Conservation (phyloP, 495 filamentous ascomycete species). For the Penicillium fimorum region DNA sequence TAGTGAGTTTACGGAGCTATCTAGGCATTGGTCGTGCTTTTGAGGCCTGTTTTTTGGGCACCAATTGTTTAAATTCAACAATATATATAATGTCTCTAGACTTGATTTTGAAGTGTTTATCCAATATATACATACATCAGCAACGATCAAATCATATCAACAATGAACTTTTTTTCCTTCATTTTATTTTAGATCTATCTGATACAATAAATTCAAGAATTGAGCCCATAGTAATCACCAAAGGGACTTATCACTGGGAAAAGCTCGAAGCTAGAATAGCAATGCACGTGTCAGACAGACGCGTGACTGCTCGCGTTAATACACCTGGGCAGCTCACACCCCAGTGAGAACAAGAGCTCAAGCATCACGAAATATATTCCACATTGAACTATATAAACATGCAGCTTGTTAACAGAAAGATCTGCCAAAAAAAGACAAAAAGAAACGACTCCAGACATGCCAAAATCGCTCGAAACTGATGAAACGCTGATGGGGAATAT, state of each 20-base stretch:
- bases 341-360: background rate
- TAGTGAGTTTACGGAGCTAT: background rate
- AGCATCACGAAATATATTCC: slow-evolving; percentile 1
- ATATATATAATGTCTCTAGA: background rate
- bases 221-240: background rate
- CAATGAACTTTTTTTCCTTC: background rate
- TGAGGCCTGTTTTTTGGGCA: background rate
- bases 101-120: background rate
- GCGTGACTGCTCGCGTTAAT: slow-evolving; percentile 6
- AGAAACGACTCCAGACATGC: slow-evolving; percentile 26
- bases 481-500: slow-evolving; percentile 25
- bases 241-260: background rate
- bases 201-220: background rate
- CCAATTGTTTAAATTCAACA: background rate
- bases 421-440: background rate
- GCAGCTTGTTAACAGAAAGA: background rate
- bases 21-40: background rate
- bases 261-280: background rate
- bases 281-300: background rate
- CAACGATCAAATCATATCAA: background rate
- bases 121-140: background rate
- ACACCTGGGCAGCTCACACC: background rate
- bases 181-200: background rate
- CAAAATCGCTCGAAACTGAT: slow-evolving; percentile 20
- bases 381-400: background rate